phyloP scores from a whole-genome alignment of 257 asterid genomes.

The Nicotiana tabacum region DNA sequence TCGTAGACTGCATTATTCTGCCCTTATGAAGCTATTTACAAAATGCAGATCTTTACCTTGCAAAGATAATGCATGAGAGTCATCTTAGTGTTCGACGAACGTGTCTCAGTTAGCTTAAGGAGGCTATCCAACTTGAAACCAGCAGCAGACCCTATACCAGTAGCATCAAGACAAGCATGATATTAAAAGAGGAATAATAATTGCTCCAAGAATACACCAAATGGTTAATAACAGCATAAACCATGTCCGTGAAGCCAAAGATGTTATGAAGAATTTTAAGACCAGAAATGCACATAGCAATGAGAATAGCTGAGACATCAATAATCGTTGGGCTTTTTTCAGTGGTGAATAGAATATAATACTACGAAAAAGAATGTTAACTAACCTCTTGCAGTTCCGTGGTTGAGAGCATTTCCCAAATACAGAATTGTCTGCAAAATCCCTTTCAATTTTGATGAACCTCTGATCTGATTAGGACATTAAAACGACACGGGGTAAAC shows the following conservation, averaged over 20 bases:
- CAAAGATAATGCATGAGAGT: conserved; percentile 91
- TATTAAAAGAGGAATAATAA: not conserved
- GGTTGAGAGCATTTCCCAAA: conserved; percentile 83
- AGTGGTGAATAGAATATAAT: not conserved
- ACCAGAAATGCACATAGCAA: not conserved
- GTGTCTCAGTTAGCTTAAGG: conserved; percentile 76
- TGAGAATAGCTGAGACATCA: not conserved
- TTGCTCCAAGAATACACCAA: not conserved
- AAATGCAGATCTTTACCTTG: conserved; percentile 41
- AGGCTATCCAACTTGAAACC: conserved; percentile 94
- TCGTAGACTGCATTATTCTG: not conserved
- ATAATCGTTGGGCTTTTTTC: too few species aligned
- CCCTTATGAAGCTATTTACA: not conserved
- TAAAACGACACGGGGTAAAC: not conserved
- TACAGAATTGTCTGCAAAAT: conserved; percentile 79
- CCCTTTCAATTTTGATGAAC: conserved; percentile 70
- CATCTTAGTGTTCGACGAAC: conserved; percentile 73
- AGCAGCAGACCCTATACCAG: conserved; percentile 68
- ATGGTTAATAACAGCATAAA: not conserved
- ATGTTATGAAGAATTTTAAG: not conserved
- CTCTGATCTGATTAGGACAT: conserved; percentile 54
- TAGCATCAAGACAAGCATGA: not conserved
- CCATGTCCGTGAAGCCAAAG: not conserved
- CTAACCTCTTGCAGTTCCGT: conserved; percentile 90
- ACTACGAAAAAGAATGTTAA: not conserved